phyloP scores from a whole-genome alignment of 371 early-diverging fungal genomes.

The Mortierella sp. region DNA sequence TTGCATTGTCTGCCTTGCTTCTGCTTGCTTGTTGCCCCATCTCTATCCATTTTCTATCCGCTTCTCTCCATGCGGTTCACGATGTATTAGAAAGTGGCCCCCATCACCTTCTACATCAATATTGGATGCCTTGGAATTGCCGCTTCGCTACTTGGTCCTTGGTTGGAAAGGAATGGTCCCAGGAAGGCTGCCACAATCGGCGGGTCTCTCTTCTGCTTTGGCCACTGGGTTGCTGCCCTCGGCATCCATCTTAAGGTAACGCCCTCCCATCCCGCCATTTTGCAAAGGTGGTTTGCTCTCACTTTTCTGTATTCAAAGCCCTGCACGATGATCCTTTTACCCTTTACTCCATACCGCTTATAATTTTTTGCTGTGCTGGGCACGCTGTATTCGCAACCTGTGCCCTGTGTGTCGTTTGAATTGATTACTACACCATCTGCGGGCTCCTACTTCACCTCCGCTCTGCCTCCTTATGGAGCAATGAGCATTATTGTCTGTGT shows the following conservation, averaged over 20 bases:
- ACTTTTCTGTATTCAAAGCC: not conserved
- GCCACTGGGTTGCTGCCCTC: constrained; percentile 71
- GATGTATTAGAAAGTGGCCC: constrained; percentile 59
- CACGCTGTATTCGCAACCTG: not conserved
- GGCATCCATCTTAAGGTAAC: constrained; percentile 65
- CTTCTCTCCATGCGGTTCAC: not conserved
- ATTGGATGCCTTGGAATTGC: constrained; percentile 75
- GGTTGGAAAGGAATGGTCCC: constrained; percentile 77
- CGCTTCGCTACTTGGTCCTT: constrained; percentile 75
- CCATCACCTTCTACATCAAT: constrained; percentile 78
- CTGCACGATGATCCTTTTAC: not conserved
- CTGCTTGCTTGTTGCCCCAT: not conserved
- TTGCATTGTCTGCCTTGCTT: not conserved
- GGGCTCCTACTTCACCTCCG: not conserved
- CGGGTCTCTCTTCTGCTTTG: constrained; percentile 67
- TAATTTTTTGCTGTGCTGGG: not conserved
- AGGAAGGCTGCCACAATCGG: constrained; percentile 68
- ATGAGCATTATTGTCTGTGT: not conserved
- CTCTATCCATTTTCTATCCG: not conserved
- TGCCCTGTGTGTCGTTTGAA: not conserved
- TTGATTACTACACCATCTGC: not conserved
- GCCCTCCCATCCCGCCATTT: not conserved
- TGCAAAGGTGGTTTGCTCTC: not conserved
- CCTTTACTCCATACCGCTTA: not conserved
- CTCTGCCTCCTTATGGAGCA: not conserved